A percentile compares a stretch with the other conserved stretches of the same genome.
These are phyloP conservation scores for bread wheat (Triticum aestivum) DNA, from an alignment of 176 grass and related monocot genomes.

Conservation along the genomic window IWGSC_CS_RefSeq_v2.1 NC_057800.1:189384965-189385464, in stretches of 20 bases:
- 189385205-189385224: not conserved
- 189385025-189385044: not conserved
- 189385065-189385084: not conserved
- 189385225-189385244: constrained; percentile 3
- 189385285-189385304: not conserved
- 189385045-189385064: not conserved
- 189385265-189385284: not conserved
- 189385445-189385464: not conserved
- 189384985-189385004: not conserved
- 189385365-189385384: not conserved
- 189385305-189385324: not conserved
- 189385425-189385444: constrained; percentile 5
- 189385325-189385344: not conserved
- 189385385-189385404: constrained; percentile 7
- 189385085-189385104: not conserved
- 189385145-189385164: constrained; percentile 10
- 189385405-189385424: not conserved
- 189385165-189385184: not conserved
- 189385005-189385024: not conserved
- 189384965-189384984: not conserved
- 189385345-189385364: not conserved
- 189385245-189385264: not conserved
- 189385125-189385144: not conserved
- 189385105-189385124: not conserved
- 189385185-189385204: not conserved